Percentiles rank a stretch among this genome's conserved stretches.
These are phyloP conservation scores for Lentithecium fluviatile DNA, from an alignment of 495 filamentous ascomycete species.

Conservation along the genomic window DNA sequence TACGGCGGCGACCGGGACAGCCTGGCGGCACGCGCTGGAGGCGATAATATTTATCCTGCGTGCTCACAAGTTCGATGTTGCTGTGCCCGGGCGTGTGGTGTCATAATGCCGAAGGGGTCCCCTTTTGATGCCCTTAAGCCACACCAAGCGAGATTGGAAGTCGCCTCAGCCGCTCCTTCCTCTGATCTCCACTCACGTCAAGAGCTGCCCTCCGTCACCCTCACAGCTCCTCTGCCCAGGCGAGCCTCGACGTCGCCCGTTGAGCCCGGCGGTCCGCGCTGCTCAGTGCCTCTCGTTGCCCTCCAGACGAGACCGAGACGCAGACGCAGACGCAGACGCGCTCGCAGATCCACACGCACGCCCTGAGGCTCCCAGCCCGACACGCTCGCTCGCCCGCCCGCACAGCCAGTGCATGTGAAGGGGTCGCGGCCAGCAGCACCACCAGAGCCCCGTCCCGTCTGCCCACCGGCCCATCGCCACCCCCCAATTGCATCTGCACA, in stretches of 20 bases:
- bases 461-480: background rate
- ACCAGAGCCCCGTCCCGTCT: background rate
- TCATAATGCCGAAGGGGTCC: background rate
- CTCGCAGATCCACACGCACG: too few relatives aligned
- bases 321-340: too few relatives aligned
- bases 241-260: conserved; percentile 8
- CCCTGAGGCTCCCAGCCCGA: too few relatives aligned
- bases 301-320: too few relatives aligned
- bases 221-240: conserved; percentile 3
- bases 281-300: conserved; percentile 9
- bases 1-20: background rate
- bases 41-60: background rate
- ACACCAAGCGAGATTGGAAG: conserved; percentile 19
- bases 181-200: conserved; percentile 10
- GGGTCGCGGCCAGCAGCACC: background rate
- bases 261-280: background rate
- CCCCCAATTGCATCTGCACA: background rate
- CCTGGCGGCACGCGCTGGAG: background rate
- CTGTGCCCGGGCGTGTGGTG: background rate
- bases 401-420: background rate
- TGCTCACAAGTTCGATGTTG: background rate
- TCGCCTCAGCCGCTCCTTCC: conserved; percentile 5
- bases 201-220: background rate
- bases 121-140: background rate
- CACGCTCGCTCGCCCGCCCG: too few relatives aligned